These are phyloP conservation scores for Coemansia sp. DNA, from an alignment of 192 early-diverging fungal genomes.

Conservation along the genomic window DNA sequence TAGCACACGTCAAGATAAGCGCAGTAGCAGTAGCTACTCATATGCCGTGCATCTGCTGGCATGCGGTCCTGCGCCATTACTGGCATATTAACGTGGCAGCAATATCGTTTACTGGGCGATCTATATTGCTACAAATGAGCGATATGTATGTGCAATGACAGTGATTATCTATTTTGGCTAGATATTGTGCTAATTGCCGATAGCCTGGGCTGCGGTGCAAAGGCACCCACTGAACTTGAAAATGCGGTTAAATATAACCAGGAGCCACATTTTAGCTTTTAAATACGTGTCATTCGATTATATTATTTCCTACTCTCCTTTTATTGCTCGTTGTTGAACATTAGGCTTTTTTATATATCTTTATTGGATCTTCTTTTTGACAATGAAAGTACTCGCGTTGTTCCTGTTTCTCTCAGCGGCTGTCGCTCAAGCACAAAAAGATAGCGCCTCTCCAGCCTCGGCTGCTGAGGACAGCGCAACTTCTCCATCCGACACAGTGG, in stretches of 20 bases:
- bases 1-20: neutral
- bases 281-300: neutral
- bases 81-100: neutral
- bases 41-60: conserved; percentile 4
- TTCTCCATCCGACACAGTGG: neutral
- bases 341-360: neutral
- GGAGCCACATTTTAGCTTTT: neutral
- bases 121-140: conserved; percentile 9
- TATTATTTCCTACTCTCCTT: conserved; percentile 3
- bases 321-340: neutral
- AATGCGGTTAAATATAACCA: conserved; percentile 11
- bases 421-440: conserved; percentile 26
- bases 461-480: neutral
- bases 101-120: neutral
- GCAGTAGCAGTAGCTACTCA: conserved; percentile 11
- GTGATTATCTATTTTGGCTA: neutral
- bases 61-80: conserved; percentile 13
- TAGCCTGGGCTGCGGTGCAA: neutral
- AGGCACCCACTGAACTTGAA: neutral
- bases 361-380: neutral
- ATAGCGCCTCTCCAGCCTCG: neutral
- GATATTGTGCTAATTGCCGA: neutral
- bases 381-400: conserved; percentile 40
- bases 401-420: conserved; percentile 44
- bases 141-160: conserved; percentile 8